Percentiles rank a stretch among this genome's conserved stretches.
These are phyloP conservation scores for Mimosa bimucronata DNA, from an alignment of 306 rosid genomes.

Conservation along the genomic window DNA sequence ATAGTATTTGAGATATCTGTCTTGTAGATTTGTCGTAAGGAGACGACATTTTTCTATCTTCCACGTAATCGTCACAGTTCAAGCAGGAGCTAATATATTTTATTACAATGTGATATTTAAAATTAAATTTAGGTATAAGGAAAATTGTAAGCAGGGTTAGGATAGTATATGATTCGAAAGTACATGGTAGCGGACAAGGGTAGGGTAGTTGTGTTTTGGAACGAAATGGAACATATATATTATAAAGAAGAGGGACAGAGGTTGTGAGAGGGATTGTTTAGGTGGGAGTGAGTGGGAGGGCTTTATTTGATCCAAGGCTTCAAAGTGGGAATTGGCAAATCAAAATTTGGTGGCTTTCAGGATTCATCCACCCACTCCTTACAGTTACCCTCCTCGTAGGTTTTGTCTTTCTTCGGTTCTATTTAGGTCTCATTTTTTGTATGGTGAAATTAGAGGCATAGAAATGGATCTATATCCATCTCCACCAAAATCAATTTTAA, in stretches of 20 bases:
- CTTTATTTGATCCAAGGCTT: background rate
- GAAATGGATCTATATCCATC: no score
- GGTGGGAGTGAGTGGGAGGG: background rate
- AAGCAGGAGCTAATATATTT: background rate
- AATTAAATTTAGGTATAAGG: background rate
- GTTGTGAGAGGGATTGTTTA: background rate
- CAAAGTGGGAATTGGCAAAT: background rate
- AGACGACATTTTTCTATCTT: background rate
- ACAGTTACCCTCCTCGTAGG: background rate
- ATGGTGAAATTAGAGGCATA: no score
- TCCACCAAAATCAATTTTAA: no score
- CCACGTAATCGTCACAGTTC: background rate
- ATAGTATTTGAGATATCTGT: background rate
- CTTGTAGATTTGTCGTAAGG: background rate
- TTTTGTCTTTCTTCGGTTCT: no score
- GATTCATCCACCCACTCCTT: background rate
- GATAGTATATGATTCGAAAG: background rate
- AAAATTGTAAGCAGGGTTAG: background rate
- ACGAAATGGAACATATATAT: background rate
- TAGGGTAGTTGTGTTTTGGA: background rate
- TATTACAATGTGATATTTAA: background rate
- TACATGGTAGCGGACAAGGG: background rate
- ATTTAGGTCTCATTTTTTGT: no score
- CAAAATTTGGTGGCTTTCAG: background rate
- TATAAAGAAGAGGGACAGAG: background rate